These are phyloP conservation scores for Tubosaeta sp. DNA, from an alignment of 768 basidiomycete species.

Conservation along the genomic window DNA sequence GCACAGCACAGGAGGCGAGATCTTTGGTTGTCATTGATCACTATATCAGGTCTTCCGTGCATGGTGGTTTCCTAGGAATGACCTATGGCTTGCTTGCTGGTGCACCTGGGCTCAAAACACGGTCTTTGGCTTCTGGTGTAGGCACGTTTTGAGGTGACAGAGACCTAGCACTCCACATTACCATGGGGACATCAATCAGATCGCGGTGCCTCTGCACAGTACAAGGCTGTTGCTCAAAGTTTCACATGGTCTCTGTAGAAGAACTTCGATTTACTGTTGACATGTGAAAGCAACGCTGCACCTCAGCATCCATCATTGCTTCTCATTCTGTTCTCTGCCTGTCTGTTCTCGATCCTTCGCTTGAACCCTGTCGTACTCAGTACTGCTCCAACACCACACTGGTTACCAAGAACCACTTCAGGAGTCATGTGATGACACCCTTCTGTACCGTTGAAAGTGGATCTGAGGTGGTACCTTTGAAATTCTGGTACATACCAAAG, in stretches of 20 bases:
- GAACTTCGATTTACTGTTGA: conserved; percentile 25
- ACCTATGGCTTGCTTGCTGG: conserved; percentile 27
- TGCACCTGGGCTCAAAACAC: conserved; percentile 45
- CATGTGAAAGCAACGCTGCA: conserved; percentile 30
- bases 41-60: conserved; percentile 42
- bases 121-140: conserved; percentile 38
- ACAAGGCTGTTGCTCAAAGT: conserved; percentile 7
- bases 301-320: conserved; percentile 29
- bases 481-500: too few species aligned
- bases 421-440: conserved; percentile 13
- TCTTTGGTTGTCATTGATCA: conserved; percentile 42
- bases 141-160: conserved; percentile 35
- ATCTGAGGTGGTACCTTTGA: too few species aligned
- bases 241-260: conserved; percentile 13
- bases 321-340: conserved; percentile 16
- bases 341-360: conserved; percentile 19
- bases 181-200: conserved; percentile 25
- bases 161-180: conserved; percentile 27
- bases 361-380: conserved; percentile 14
- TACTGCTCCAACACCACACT: conserved; percentile 18
- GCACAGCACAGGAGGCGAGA: conserved; percentile 38
- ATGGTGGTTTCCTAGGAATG: conserved; percentile 19
- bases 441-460: too few species aligned
- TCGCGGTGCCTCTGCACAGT: conserved; percentile 3
- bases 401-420: conserved; percentile 5